Conservation (phyloP, 139 green algal genomes). For the Chlorella sp. region DNA sequence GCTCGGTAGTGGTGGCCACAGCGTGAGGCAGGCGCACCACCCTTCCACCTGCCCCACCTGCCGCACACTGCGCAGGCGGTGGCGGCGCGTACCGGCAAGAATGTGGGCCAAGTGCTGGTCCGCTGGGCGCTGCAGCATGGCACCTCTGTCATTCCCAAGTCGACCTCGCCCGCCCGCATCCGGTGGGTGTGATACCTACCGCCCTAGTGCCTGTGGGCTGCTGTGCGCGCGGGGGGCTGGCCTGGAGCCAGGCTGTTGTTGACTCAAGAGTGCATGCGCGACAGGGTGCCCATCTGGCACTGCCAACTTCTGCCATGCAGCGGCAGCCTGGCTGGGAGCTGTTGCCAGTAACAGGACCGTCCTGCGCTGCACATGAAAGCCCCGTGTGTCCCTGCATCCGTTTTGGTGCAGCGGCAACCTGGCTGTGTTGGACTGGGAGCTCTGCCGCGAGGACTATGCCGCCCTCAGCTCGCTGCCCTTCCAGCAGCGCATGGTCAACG, state of each 20-base stretch:
- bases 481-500: constrained; percentile 84
- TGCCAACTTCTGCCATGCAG: background rate
- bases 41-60: background rate
- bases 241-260: too few relatives aligned
- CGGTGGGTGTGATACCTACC: too few relatives aligned
- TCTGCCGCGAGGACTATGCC: constrained; percentile 67
- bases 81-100: constrained; percentile 65
- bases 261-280: too few relatives aligned
- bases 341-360: too few relatives aligned
- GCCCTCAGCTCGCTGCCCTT: constrained; percentile 59
- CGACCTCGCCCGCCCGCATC: constrained; percentile 77
- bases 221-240: too few relatives aligned
- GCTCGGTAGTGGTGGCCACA: too few relatives aligned
- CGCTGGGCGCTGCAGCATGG: constrained; percentile 92
- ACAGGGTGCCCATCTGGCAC: too few relatives aligned
- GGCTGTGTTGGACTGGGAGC: constrained; percentile 77
- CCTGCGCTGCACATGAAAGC: too few relatives aligned
- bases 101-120: constrained; percentile 86
- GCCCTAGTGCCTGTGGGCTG: too few relatives aligned
- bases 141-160: constrained; percentile 93
- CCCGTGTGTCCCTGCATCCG: too few relatives aligned
- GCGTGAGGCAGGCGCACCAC: too few relatives aligned
- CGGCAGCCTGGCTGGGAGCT: too few relatives aligned
- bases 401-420: constrained; percentile 39
- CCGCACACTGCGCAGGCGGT: constrained; percentile 39